Evolutionary conservation across 179 eudicot genomes (phyloP), one percentile per base, ranked within the genome.

Genomic region (Pouteria campechiana): DNA sequence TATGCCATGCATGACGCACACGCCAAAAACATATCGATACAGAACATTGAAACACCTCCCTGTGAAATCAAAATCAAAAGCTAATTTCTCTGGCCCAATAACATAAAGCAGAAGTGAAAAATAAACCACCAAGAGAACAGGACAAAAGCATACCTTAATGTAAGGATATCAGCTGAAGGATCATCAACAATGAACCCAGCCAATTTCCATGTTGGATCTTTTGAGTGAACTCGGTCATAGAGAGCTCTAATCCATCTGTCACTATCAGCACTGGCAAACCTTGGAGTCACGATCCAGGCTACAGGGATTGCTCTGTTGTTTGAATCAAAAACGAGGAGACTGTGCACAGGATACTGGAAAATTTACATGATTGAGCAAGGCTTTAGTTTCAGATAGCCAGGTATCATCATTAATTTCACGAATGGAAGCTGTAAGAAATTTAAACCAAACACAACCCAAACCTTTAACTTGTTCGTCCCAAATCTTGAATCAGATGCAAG

Each of bases 231-330:
- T 63, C 93, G 60, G 55, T 89, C 85, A 58, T 54, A 67, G 44
- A 89, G 89, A 64, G 97, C 93, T 55, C 97, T 74, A 89, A 81
- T 89, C 97, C 95, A 89, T 70, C 75, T 74, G 57, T 65, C 70
- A 13, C 76, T 4, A 58, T 84, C 93, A 15, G 43, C 58, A 41
- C 61, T 57, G 37, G 79, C 45, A 65, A 69, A 76, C 51, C 74
- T 64, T n/a, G 97, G 86, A 13, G 86, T 58, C 54, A 89, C 72
- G 15, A 85, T 68, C 95, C 97, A 89, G 10, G 95, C 97, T 21
- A 85, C 97, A 23, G 97, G 97, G 29, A 88, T 80, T 22, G 94
- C 93, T 73, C 85, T 85, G 81, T 78, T 85, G 69, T 85, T 89
- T 25, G 76, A 79, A 74, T 85, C 74, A 72, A 89, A 85, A 60